These are phyloP conservation scores for Eutrema japonicum DNA, from an alignment of 345 rosid species.

Conservation along the genomic window DNA sequence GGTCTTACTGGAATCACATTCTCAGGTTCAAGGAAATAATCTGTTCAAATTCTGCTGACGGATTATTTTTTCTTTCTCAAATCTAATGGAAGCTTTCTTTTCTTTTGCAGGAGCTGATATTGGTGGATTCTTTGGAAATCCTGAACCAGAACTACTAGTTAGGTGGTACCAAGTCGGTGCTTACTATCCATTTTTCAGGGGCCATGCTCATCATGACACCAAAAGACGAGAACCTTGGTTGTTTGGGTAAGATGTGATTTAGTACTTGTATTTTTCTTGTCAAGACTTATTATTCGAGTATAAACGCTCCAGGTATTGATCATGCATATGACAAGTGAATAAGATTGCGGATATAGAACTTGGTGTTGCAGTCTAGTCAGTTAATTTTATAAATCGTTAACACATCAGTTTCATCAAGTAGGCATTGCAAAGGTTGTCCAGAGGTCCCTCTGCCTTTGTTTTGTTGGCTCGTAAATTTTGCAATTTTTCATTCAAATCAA, in stretches of 20 bases:
- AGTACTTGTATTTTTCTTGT: background rate
- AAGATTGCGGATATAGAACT: background rate
- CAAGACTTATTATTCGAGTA: background rate
- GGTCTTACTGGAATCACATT: conserved; percentile 88
- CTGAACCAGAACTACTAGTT: conserved; percentile 85
- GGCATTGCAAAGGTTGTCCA: conserved; percentile 11
- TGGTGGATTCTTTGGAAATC: conserved; percentile 98
- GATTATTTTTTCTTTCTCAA: background rate
- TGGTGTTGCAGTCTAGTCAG: background rate
- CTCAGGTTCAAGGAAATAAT: conserved; percentile 57
- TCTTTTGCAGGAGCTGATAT: conserved; percentile 83
- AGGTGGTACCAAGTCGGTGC: conserved; percentile 99
- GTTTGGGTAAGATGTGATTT: conserved; percentile 68
- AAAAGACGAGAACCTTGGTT: conserved; percentile 98
- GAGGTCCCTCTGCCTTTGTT: conserved; percentile 20
- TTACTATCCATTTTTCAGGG: conserved; percentile 97
- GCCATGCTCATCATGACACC: conserved; percentile 97
- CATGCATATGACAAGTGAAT: background rate
- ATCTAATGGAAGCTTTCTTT: conserved; percentile 20
- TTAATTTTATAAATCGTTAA: background rate
- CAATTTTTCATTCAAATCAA: background rate
- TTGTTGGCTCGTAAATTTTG: background rate
- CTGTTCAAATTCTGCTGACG: background rate
- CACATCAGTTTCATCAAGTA: background rate
- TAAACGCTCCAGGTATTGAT: background rate